A percentile compares a stretch with the other conserved stretches of the same genome.
Conservation (phyloP, 768 basidiomycete species). For the Auricularia sp. region DNA sequence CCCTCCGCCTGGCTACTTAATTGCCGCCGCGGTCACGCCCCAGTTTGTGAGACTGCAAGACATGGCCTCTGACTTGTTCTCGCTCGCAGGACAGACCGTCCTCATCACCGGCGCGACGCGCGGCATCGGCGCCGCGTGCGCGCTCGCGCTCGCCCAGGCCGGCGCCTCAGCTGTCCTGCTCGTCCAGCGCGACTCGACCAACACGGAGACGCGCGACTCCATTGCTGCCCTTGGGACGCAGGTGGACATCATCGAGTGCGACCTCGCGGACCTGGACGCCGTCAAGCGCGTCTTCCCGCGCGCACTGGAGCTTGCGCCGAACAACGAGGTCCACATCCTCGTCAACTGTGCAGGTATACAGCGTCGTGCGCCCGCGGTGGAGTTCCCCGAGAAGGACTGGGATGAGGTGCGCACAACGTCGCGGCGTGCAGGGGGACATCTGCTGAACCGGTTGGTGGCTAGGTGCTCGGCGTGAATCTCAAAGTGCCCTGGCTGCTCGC, state of each 20-base stretch:
- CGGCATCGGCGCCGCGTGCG: slow-evolving; percentile 49
- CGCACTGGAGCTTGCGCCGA: slow-evolving; percentile 28
- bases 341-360: slow-evolving; percentile 64
- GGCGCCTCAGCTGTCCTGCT: slow-evolving; percentile 38
- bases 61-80: slow-evolving; percentile 43
- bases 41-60: neutral
- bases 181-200: slow-evolving; percentile 33
- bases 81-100: slow-evolving; percentile 52
- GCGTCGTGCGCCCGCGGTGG: slow-evolving; percentile 47
- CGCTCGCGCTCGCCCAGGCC: slow-evolving; percentile 43
- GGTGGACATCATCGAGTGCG: slow-evolving; percentile 41
- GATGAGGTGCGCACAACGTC: slow-evolving; percentile 43
- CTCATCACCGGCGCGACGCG: slow-evolving; percentile 76
- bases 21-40: neutral
- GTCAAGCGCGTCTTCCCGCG: slow-evolving; percentile 40
- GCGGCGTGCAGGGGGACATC: neutral
- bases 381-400: slow-evolving; percentile 60
- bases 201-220: slow-evolving; percentile 23
- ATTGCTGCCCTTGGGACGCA: slow-evolving; percentile 25
- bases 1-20: neutral
- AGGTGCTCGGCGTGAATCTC: slow-evolving; percentile 83
- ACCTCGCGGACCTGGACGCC: slow-evolving; percentile 39
- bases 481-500: slow-evolving; percentile 78
- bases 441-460: neutral
- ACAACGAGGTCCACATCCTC: slow-evolving; percentile 47